Base-by-base conservation (phyloP, 2,329 filamentous ascomycete species). In the Alternaria sp. region DNA sequence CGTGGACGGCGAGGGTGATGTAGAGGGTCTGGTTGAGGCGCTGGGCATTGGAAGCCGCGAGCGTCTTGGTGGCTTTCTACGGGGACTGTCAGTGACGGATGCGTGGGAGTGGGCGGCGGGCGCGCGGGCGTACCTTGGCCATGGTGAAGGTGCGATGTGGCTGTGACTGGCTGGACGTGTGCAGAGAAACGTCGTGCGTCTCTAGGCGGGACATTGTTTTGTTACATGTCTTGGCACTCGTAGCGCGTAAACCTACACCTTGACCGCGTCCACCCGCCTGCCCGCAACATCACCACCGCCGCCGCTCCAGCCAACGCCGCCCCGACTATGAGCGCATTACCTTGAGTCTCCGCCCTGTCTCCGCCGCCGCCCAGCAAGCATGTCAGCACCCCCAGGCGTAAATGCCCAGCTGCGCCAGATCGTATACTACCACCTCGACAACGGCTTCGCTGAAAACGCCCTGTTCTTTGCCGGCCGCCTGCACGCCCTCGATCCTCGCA, bases 381-480 rank as follows among this genome's bases (percentile, higher is more conserved):
- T 89, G 88, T 84, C 87, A 60, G 85, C 86, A 47, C 85, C 83
- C 47, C 79, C 85, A 51, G 83, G 87, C 74, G 84, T 88, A 64
- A 84, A 85, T 59, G 81, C 82, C 69, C 89, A 91, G 78, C 83
- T 91, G 73, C 84, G 88, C 73, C 87, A 90, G 72, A 83, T 90
- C 52, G 86, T 91, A 66, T 89, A 89, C 81, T 90, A 91, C 78
- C 86, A 90, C 77, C 89, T 99, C 79, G 96, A 99, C 84, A 97
- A 97, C 78, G 90, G 93, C 75, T 89, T 94, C 40, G 86, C 91
- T 76, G 90, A 94, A 59, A 98, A 97, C 77, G 96, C 96, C 60
- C 89, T 97, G 45, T 99, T 99, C 82, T 93, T 97, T 65, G 92
- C 96, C 63, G 93, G 95, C 75, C 89, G 96, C 68, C 87, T 97